Percentiles rank a stretch among this genome's conserved stretches.
Conservation (phyloP, 768 basidiomycete genomes). For the Boletus eberwhitei region DNA sequence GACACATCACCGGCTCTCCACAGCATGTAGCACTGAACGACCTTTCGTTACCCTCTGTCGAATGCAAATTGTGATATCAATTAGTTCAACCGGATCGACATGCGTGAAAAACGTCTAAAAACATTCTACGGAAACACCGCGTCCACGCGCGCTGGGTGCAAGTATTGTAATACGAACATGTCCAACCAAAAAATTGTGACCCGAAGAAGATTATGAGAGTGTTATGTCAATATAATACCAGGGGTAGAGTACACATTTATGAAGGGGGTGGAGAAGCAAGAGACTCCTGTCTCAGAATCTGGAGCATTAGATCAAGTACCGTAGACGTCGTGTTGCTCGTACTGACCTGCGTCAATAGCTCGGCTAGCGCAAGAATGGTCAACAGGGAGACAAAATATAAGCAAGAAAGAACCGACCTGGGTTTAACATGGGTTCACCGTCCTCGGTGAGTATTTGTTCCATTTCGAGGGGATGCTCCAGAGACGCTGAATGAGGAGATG, state of each 20-base stretch:
- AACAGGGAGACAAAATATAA: not conserved
- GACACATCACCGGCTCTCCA: constrained; percentile 31
- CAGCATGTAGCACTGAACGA: constrained; percentile 32
- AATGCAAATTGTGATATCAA: constrained; percentile 22
- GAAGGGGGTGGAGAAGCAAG: constrained; percentile 66
- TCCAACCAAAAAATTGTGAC: constrained; percentile 13
- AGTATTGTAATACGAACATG: constrained; percentile 23
- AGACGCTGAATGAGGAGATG: constrained; percentile 18
- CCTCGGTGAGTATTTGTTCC: constrained; percentile 59
- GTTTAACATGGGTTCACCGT: constrained; percentile 65
- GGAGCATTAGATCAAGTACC: constrained; percentile 30
- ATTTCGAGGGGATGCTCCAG: constrained; percentile 41
- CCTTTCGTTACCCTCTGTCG: not conserved
- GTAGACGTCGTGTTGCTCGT: constrained; percentile 6
- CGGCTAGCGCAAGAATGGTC: constrained; percentile 33
- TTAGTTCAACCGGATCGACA: constrained; percentile 4
- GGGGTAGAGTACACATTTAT: constrained; percentile 33
- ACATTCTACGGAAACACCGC: constrained; percentile 11
- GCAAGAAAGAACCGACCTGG: constrained; percentile 45
- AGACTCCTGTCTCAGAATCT: constrained; percentile 46
- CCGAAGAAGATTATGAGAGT: constrained; percentile 14
- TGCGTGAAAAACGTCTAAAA: constrained; percentile 8
- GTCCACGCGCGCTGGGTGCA: constrained; percentile 16
- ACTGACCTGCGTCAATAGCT: constrained; percentile 60
- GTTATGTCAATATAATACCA: constrained; percentile 20